A percentile compares a stretch with the other conserved stretches of the same genome.
These are phyloP conservation scores for Collybia sp. DNA, from an alignment of 768 basidiomycete genomes.

Conservation along the genomic window DNA sequence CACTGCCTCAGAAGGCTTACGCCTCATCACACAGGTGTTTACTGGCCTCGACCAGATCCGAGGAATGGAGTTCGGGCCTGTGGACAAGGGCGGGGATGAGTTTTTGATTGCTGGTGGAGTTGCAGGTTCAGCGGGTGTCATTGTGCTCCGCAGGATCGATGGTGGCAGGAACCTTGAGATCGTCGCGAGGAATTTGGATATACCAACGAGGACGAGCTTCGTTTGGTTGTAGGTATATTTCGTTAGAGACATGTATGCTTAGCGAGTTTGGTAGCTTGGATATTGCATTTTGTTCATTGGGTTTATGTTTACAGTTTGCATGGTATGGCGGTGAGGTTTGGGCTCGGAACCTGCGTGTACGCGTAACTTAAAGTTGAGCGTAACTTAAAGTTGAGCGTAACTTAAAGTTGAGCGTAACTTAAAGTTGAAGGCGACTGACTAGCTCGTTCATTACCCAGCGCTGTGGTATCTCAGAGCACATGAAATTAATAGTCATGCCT, in stretches of 20 bases:
- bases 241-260: background rate
- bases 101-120: slow-evolving; percentile 50
- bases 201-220: slow-evolving; percentile 49
- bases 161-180: slow-evolving; percentile 45
- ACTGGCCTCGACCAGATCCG: slow-evolving; percentile 61
- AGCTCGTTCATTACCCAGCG: too few relatives aligned
- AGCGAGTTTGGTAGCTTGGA: background rate
- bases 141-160: slow-evolving; percentile 45
- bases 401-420: too few relatives aligned
- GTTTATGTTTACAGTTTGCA: too few relatives aligned
- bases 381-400: too few relatives aligned
- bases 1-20: slow-evolving; percentile 18
- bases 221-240: slow-evolving; percentile 30
- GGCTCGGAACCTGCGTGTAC: too few relatives aligned
- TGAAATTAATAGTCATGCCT: too few relatives aligned
- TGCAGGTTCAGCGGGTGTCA: slow-evolving; percentile 48
- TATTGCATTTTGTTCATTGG: too few relatives aligned
- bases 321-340: too few relatives aligned
- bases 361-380: too few relatives aligned
- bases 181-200: slow-evolving; percentile 45
- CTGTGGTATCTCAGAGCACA: too few relatives aligned
- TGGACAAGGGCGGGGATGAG: slow-evolving; percentile 41
- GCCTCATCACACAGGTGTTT: slow-evolving; percentile 44
- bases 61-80: slow-evolving; percentile 58
- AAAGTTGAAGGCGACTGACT: too few relatives aligned